Base-by-base conservation (phyloP, 2,329 filamentous ascomycete genomes). In the Ascocoryne sarcoides region DNA sequence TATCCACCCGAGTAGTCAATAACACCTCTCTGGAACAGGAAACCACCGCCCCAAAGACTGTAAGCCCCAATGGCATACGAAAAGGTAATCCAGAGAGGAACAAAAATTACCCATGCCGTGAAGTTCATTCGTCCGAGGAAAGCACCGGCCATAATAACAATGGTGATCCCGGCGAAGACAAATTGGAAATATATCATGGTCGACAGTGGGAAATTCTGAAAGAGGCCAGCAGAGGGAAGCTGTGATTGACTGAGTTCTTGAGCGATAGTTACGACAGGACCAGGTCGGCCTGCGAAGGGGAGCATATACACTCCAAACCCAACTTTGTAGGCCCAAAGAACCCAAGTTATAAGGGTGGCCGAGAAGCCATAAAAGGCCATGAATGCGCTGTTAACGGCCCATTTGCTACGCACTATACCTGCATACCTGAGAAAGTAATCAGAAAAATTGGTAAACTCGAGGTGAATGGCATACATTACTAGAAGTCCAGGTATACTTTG, bases 131-230 rank as follows among this genome's bases (percentile, higher is more conserved):
- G 60, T 18, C 66, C 64, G 1, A 72, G 60, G 26, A 64, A 64
- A 4, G 65, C 62, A 4, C 69, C 69, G 0, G 67, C 68, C 39
- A 65, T 53, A 32, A 71, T 65, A 37, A 69, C 61, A 1, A 71
- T 49, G 0, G 69, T 71, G 47, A 71, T 71, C 31, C 67, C 68
- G 0, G 68, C 68, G 54, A 72, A 71, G 34, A 70, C 68, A 47
- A 71, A 71, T 47, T 72, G 69, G 57, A 71, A 71, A 53, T 72
- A 72, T 0, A 71, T 58, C 69, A 71, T 71, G 2, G 68, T 71
- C 4, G 62, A 59, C 39, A 66, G 55, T 0, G 66, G 66, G 45
- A 67, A 70, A 45, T 62, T 60, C 37, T 66, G 62, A 5, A 47
- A 51, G 15, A 67, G 36, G n/a, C 48, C 58, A 5, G 68, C 63